Evolutionary conservation across 1,139 yeast genomes (phyloP).

Genomic region (Diutina sp.): DNA sequence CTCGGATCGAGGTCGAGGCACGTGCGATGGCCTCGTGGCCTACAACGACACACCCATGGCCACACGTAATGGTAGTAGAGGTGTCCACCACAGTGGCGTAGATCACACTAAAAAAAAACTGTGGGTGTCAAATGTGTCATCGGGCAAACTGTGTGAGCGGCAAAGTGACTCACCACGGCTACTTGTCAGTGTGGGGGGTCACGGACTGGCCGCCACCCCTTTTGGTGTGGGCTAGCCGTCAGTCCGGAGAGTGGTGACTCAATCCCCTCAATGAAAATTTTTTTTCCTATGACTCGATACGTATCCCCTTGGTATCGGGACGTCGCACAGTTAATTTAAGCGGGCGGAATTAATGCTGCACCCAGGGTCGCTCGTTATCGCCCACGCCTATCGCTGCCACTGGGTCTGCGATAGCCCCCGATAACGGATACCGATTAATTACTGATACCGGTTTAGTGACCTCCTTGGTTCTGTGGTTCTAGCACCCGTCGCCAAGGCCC

Average conservation of each 20-base stretch:
- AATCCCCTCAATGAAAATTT: neutral
- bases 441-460: neutral
- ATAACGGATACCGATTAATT: neutral
- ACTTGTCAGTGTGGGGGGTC: no score
- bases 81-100: neutral
- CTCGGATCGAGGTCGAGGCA: neutral
- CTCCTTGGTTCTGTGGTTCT: neutral
- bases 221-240: neutral
- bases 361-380: neutral
- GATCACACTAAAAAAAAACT: no score
- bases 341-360: neutral
- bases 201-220: no score
- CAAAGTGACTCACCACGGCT: no score
- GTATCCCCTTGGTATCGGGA: neutral
- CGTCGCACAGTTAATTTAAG: neutral
- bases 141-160: neutral
- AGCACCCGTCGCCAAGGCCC: neutral
- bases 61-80: neutral
- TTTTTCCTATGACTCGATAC: neutral
- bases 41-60: neutral
- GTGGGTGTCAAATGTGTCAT: neutral
- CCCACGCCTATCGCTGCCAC: neutral
- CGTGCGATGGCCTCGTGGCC: neutral
- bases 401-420: neutral
- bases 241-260: neutral